Evolutionary conservation across 2,329 filamentous ascomycete genomes (phyloP), one percentile per base, ranked within the genome.

Genomic region (Lizonia empirigonia): DNA sequence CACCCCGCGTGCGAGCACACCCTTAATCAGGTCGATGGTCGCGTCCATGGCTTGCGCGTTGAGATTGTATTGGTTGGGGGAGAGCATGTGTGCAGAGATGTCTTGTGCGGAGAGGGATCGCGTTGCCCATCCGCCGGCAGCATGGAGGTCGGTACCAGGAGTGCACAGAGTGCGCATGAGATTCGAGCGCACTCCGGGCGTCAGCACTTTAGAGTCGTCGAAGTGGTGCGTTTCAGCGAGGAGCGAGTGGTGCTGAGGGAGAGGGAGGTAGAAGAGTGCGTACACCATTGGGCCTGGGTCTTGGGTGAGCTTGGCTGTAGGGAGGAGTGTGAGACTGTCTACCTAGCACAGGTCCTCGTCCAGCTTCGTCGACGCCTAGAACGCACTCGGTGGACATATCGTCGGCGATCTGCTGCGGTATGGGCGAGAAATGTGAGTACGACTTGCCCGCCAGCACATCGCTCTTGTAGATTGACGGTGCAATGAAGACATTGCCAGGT

Each of bases 1-100:
- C 56, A 97, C 89, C 27, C 90, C 90, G 16, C 81, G 80, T 7
- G 84, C 85, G 27, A 94, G 81, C 4, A 96, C 89, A 27, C 85
- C 86, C 47, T 85, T 80, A 65, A 97, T 93, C 44, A 99, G 80
- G 30, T 84, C 83, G 19, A 96, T 85, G 0, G 93, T 97, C 4
- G 93, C 90, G 73, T 96, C 92, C 85, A 94, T 88, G 15, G 93
- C 93, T 74, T 99, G 94, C 4, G 91, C 91, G 71, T 99, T 99
- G 59, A 99, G 84, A 71, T 99, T 99, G 77, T 97, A 95, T 3
- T 75, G 68, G 51, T 72, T 63, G 2, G 85, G 82, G 8, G 82
- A 81, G 65, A 94, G 79, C 90, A 95, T 95, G 64, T 84, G 83
- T 7, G 90, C 83, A 32, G 82, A 84, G 64, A 96, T 96, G 75